Percentiles rank a stretch among this genome's conserved stretches.
Conservation (phyloP, 1,284 basidiomycete species). For the Cystobasidiaceae sp. region DNA sequence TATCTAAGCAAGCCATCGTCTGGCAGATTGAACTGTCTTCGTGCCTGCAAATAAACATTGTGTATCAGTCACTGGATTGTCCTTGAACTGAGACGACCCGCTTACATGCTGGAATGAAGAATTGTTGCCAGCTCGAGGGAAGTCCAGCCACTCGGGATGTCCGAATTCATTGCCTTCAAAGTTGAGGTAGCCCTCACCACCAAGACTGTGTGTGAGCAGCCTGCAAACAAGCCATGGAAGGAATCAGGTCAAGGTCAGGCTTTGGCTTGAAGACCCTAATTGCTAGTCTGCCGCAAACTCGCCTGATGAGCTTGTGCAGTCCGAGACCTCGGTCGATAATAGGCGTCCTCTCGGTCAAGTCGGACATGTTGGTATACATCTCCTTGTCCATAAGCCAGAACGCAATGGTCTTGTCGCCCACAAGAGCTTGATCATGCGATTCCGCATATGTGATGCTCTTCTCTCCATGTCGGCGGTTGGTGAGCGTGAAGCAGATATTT, state of each 20-base stretch:
- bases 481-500: conserved; percentile 82
- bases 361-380: conserved; percentile 98
- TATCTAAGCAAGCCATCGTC: conserved; percentile 83
- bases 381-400: conserved; percentile 99
- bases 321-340: conserved; percentile 82
- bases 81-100: background rate
- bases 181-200: conserved; percentile 95
- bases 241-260: conserved; percentile 30
- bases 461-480: conserved; percentile 81
- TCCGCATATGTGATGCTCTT: conserved; percentile 93
- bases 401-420: conserved; percentile 95
- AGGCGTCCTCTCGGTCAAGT: conserved; percentile 75
- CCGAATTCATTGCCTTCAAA: conserved; percentile 76
- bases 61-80: background rate
- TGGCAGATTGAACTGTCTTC: conserved; percentile 87
- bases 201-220: conserved; percentile 81
- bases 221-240: conserved; percentile 52
- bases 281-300: conserved; percentile 42
- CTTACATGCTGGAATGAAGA: conserved; percentile 94
- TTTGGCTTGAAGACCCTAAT: background rate
- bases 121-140: conserved; percentile 88
- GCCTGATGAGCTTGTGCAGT: conserved; percentile 97
- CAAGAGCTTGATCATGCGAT: conserved; percentile 94
- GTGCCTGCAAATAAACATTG: conserved; percentile 25
- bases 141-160: conserved; percentile 82